Evolutionary conservation across 2,329 filamentous ascomycete species (phyloP).

Genomic region (Ascochyta pisi): DNA sequence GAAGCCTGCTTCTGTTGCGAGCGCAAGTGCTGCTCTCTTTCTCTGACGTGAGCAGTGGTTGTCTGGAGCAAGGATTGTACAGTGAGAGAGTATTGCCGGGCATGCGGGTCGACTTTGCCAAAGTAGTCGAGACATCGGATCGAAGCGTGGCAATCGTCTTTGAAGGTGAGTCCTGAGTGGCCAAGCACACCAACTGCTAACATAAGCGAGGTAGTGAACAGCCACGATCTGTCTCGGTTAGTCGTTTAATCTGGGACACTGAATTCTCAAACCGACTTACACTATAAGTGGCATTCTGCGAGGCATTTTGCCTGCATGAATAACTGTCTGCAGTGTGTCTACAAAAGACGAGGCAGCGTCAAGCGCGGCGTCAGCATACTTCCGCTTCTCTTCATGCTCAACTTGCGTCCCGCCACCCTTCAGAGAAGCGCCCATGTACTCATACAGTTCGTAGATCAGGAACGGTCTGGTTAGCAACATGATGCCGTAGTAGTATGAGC

Average conservation of each 20-base stretch:
- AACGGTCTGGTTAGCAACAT: slow-evolving; percentile 62
- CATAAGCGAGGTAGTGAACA: slow-evolving; percentile 41
- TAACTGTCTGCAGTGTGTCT: slow-evolving; percentile 33
- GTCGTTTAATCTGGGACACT: neutral
- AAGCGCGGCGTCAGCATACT: slow-evolving; percentile 41
- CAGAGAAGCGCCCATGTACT: slow-evolving; percentile 41
- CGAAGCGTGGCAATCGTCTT: slow-evolving; percentile 30
- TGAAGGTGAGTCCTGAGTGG: slow-evolving; percentile 29
- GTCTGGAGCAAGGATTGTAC: slow-evolving; percentile 35
- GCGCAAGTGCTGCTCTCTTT: slow-evolving; percentile 31
- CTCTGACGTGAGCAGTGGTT: slow-evolving; percentile 33
- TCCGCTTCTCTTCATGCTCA: slow-evolving; percentile 36
- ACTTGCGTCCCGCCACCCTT: slow-evolving; percentile 35
- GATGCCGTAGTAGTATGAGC: slow-evolving; percentile 62
- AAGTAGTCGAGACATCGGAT: slow-evolving; percentile 40
- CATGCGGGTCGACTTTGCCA: slow-evolving; percentile 36
- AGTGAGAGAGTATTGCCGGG: slow-evolving; percentile 40
- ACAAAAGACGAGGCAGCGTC: slow-evolving; percentile 39
- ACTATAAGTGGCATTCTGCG: slow-evolving; percentile 43
- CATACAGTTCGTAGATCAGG: slow-evolving; percentile 58
- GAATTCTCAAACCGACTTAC: slow-evolving; percentile 18
- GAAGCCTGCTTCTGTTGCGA: slow-evolving; percentile 38
- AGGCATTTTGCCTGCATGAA: slow-evolving; percentile 29
- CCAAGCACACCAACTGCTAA: slow-evolving; percentile 37
- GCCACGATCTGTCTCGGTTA: slow-evolving; percentile 34